Base-by-base conservation (phyloP, 2,329 filamentous ascomycete species). In the Rachicladosporium sp. region DNA sequence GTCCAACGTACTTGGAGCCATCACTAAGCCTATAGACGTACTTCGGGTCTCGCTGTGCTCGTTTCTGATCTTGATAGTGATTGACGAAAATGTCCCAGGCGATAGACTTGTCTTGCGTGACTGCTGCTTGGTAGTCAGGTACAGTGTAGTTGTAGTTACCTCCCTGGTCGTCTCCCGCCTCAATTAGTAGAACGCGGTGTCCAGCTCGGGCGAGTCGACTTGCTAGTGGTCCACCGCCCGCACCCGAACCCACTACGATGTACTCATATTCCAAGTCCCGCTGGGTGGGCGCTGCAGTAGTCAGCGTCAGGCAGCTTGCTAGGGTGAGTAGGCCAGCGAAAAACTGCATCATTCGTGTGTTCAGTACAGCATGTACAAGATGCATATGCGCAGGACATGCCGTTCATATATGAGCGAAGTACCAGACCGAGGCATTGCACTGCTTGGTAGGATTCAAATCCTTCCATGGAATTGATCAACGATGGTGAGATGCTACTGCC, bases 51-150 rank as follows among this genome's bases (percentile, higher is more conserved):
- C 64, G 62, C 13, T 67, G 63, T 46, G 76, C 70, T 30, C 69
- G 64, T 13, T 58, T 55, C 33, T 72, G 59, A 44, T 78, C 67
- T 6, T 65, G 61, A 50, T 78, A 79, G 54, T 80, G 76, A 34
- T 67, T 67, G n/a, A 78, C 72, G 46, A 71, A 80, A 58, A 73
- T 80, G 54, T 77, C 71, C 76, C 76, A 81, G 34, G 66, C 60
- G 47, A 76, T 65, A 11, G 66, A 64, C 15, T 64, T 63, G 43
- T 78, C 70, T 49, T 78, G 71, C 8, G 71, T 74, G 2, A 70
- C 66, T 12, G 66, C 63, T 35, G 67, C 66, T 13, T 69, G 67
- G 49, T 73, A 67, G 2, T 71, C 67, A 5, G 76, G 74, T 4
- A 76, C 66, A 7, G 69, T 66, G 45, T 73, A 68, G 50, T 73